These are phyloP conservation scores for Aphanocladium album DNA, from an alignment of 2,329 filamentous ascomycete species.

Conservation along the genomic window DNA sequence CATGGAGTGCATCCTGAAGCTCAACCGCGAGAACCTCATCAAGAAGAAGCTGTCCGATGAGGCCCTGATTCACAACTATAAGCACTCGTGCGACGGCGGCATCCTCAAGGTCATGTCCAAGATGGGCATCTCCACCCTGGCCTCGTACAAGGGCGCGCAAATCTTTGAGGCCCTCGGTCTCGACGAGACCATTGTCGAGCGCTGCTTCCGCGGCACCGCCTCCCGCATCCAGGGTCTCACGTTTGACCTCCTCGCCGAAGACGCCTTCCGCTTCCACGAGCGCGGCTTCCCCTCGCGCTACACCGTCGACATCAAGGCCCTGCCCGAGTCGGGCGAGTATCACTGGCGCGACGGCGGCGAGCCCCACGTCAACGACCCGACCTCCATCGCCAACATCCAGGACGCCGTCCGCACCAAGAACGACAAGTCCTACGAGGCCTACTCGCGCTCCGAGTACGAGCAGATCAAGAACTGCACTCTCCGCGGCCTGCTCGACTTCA, in stretches of 20 bases:
- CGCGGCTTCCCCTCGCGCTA: slow-evolving; percentile 80
- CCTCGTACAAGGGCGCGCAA: slow-evolving; percentile 95
- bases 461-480: slow-evolving; percentile 96
- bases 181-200: slow-evolving; percentile 85
- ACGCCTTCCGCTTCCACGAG: slow-evolving; percentile 92
- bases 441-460: slow-evolving; percentile 88
- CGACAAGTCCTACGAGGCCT: slow-evolving; percentile 96
- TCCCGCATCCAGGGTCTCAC: slow-evolving; percentile 92
- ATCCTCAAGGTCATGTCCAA: slow-evolving; percentile 99
- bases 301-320: slow-evolving; percentile 70
- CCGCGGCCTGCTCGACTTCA: slow-evolving; percentile 90
- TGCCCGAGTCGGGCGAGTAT: slow-evolving; percentile 92
- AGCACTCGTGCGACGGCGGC: slow-evolving; percentile 91
- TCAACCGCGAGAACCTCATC: slow-evolving; percentile 88
- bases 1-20: slow-evolving; percentile 94
- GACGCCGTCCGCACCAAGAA: slow-evolving; percentile 96
- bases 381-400: slow-evolving; percentile 93
- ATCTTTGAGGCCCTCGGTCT: slow-evolving; percentile 96
- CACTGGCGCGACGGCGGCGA: slow-evolving; percentile 98
- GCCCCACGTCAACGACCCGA: slow-evolving; percentile 90
- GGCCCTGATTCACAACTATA: slow-evolving; percentile 88
- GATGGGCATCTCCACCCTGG: slow-evolving; percentile 97
- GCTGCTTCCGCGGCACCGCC: slow-evolving; percentile 90
- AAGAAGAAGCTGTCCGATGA: slow-evolving; percentile 82
- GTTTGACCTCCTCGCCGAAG: slow-evolving; percentile 88